Conservation (phyloP, 2,329 filamentous ascomycete species). For the Westerdykella sp. region DNA sequence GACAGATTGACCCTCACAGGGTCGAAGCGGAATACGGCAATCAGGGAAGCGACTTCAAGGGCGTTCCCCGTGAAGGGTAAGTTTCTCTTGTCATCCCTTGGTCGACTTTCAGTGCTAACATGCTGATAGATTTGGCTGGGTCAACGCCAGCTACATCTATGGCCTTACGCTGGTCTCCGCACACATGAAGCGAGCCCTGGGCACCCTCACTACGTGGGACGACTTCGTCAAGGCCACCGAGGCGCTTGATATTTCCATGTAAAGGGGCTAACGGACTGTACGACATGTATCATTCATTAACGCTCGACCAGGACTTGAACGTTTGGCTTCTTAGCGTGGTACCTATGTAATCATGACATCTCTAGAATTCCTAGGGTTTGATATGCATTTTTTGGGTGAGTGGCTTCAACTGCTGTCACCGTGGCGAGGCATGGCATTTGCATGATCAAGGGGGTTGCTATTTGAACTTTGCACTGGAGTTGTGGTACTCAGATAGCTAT, state of each 20-base stretch:
- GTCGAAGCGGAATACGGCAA: constrained; percentile 98
- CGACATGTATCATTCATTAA: no score
- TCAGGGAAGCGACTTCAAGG: constrained; percentile 91
- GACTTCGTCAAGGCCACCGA: constrained; percentile 65
- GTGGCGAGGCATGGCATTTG: no score
- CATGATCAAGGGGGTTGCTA: no score
- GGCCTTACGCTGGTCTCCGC: constrained; percentile 82
- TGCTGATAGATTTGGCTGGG: constrained; percentile 79
- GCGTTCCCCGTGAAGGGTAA: constrained; percentile 91
- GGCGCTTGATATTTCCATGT: constrained; percentile 14
- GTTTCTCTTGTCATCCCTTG: constrained; percentile 33
- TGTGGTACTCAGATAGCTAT: no score
- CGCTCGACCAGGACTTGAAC: no score
- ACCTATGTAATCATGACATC: no score
- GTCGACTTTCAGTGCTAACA: constrained; percentile 18
- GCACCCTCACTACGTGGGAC: constrained; percentile 80
- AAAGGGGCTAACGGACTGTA: neutral
- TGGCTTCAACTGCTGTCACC: no score
- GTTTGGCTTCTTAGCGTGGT: no score
- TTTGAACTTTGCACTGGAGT: no score
- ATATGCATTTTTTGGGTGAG: no score
- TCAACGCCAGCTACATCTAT: constrained; percentile 96
- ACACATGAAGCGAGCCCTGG: constrained; percentile 82
- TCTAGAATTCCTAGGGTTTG: no score
- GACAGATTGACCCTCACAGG: constrained; percentile 80